These are phyloP conservation scores for Fusarium euwallaceae DNA, from an alignment of 2,329 filamentous ascomycete genomes.

Conservation along the genomic window DNA sequence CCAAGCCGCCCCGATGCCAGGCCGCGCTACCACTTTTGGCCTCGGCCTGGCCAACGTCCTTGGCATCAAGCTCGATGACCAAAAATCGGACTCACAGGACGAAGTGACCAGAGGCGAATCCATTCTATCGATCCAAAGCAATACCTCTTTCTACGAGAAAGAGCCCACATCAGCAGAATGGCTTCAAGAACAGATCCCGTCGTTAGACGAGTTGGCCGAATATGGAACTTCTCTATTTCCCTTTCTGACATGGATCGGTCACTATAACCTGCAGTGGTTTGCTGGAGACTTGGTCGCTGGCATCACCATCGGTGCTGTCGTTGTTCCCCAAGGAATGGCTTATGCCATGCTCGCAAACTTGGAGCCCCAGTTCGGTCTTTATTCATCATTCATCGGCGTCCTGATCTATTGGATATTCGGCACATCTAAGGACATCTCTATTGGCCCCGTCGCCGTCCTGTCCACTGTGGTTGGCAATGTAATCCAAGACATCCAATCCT, in stretches of 20 bases:
- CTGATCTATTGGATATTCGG: slow-evolving; percentile 98
- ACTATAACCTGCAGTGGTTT: slow-evolving; percentile 93
- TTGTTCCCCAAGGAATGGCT: slow-evolving; percentile 97
- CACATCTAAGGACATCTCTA: slow-evolving; percentile 98
- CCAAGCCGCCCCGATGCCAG: slow-evolving; percentile 28
- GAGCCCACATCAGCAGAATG: slow-evolving; percentile 83
- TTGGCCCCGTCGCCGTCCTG: slow-evolving; percentile 95
- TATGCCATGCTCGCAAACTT: slow-evolving; percentile 88
- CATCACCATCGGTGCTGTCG: slow-evolving; percentile 71
- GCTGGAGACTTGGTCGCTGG: slow-evolving; percentile 89
- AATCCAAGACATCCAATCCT: slow-evolving; percentile 71
- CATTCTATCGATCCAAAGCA: slow-evolving; percentile 78
- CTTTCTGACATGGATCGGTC: slow-evolving; percentile 87
- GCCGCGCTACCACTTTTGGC: slow-evolving; percentile 69
- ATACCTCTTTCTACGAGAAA: slow-evolving; percentile 85
- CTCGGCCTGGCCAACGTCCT: slow-evolving; percentile 82
- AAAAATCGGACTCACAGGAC: slow-evolving; percentile 61
- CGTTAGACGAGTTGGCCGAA: slow-evolving; percentile 61
- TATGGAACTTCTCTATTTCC: slow-evolving; percentile 86
- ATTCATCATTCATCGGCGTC: slow-evolving; percentile 94
- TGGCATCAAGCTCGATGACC: slow-evolving; percentile 82
- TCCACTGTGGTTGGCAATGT: slow-evolving; percentile 91
- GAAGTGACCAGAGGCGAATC: slow-evolving; percentile 83
- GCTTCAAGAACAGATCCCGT: slow-evolving; percentile 74
- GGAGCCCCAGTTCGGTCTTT: slow-evolving; percentile 83